These are phyloP conservation scores for Amauroascus niger DNA, from an alignment of 2,329 filamentous ascomycete species.

Conservation along the genomic window DNA sequence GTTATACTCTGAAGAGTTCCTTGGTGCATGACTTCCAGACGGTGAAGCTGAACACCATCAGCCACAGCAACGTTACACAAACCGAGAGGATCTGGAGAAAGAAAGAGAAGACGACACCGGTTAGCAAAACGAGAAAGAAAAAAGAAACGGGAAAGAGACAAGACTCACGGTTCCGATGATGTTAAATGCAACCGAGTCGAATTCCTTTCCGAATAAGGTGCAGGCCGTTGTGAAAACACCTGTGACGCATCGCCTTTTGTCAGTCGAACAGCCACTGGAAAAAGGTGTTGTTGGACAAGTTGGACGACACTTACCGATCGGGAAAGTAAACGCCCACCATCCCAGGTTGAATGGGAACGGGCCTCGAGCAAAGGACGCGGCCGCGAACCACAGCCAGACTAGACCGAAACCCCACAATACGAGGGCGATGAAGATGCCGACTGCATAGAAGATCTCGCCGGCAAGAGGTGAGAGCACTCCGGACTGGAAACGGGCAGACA, in stretches of 20 bases:
- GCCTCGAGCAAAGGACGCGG: slow-evolving; percentile 37
- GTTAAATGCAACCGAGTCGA: slow-evolving; percentile 14
- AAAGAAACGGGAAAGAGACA: background rate
- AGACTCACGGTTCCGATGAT: slow-evolving; percentile 16
- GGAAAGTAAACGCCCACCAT: slow-evolving; percentile 52
- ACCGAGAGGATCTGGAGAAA: slow-evolving; percentile 12
- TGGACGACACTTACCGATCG: slow-evolving; percentile 42
- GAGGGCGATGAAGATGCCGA: slow-evolving; percentile 46
- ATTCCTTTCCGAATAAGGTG: slow-evolving; percentile 14
- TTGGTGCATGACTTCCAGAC: slow-evolving; percentile 15
- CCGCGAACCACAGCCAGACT: slow-evolving; percentile 47
- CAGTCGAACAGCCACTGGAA: too few relatives aligned
- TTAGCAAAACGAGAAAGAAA: background rate
- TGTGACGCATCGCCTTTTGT: background rate
- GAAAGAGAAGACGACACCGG: background rate
- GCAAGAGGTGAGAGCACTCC: slow-evolving; percentile 32
- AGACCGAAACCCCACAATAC: slow-evolving; percentile 50
- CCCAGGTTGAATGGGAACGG: slow-evolving; percentile 51
- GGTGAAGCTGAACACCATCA: slow-evolving; percentile 15
- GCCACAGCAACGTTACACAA: slow-evolving; percentile 14
- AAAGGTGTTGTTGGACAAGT: background rate
- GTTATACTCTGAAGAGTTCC: slow-evolving; percentile 15
- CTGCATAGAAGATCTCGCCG: slow-evolving; percentile 49
- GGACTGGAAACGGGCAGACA: slow-evolving; percentile 10
- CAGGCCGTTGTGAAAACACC: slow-evolving; percentile 17